Conservation (phyloP, 768 basidiomycete genomes). For the Psilocybe cyanescens region DNA sequence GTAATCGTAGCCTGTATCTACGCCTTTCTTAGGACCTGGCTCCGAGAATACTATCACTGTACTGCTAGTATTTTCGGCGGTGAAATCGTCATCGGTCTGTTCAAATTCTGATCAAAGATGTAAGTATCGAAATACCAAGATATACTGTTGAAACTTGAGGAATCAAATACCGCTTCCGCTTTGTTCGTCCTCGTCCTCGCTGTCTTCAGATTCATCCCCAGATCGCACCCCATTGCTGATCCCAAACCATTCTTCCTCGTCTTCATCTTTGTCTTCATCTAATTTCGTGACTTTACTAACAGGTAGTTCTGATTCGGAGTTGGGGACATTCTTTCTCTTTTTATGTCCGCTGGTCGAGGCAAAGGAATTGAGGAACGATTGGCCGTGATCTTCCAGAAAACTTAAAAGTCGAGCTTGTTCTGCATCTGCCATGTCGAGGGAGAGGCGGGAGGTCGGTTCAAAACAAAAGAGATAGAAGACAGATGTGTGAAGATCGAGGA, state of each 20-base stretch:
- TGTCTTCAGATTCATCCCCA: constrained; percentile 19
- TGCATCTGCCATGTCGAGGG: constrained; percentile 26
- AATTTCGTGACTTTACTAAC: constrained; percentile 26
- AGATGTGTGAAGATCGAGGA: neutral
- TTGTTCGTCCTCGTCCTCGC: constrained; percentile 15
- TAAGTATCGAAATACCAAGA: neutral
- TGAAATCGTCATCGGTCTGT: constrained; percentile 50
- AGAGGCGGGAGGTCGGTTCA: neutral
- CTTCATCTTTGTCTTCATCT: constrained; percentile 24
- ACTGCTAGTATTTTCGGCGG: constrained; percentile 31
- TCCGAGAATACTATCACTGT: constrained; percentile 61
- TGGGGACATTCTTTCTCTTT: constrained; percentile 18
- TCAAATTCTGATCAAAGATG: constrained; percentile 33
- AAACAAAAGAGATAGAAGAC: neutral
- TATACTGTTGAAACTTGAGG: neutral
- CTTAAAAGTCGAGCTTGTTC: constrained; percentile 36
- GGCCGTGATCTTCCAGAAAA: constrained; percentile 50
- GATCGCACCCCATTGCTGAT: constrained; percentile 24
- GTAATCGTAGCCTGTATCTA: constrained; percentile 18
- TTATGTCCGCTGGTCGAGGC: constrained; percentile 15
- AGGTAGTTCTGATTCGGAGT: neutral
- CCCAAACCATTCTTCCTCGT: constrained; percentile 46
- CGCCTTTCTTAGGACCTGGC: constrained; percentile 23
- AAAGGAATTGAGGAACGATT: constrained; percentile 50
- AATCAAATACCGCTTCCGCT: constrained; percentile 10